Base-by-base conservation (phyloP, 257 asterid species). In the Mentha longifolia region DNA sequence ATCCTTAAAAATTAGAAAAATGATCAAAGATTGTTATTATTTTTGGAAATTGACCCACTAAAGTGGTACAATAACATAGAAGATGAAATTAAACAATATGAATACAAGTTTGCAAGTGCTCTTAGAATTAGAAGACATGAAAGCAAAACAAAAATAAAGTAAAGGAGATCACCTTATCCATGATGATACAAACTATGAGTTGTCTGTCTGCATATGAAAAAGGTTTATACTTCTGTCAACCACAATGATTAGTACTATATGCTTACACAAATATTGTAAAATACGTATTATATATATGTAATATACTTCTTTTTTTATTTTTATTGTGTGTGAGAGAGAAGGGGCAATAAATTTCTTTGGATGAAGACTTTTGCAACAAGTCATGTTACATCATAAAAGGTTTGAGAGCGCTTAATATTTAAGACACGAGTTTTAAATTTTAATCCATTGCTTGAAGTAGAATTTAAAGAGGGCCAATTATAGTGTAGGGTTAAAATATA, bases 371-470 rank as follows among this genome's bases (percentile, higher is more conserved):
- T 58, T 39, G 7, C 16, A 16, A 30, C 47, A 76, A 61, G 55
- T 66, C 30, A 56, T 61, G 78, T 63, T 50, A 55, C 76, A 77
- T 72, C 61, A 77, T 77, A 71, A 71, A 63, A 61, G 76, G 61
- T 35, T n/a, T 65, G 72, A 77, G 73, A 77, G 76, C 74, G 58
- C 82, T 81, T 81, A 71, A 67, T 14, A 56, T 66, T 2, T 19
- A 81, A 77, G 85, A 19, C 43, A 49, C 30, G 69, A 54, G 45
- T 50, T 69, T 28, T 65, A 22, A 22, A 22, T 22, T n/a, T 22
- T 22, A 37, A 61, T 52, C 61, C 35, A 19, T 80, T 77, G 85
- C 80, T 80, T 79, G 62, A 59, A 56, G 51, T 41, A 72, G 67
- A 50, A 77, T 80, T 70, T 35, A 25, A 9, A n/a, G 14, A 20